Conservation (phyloP, 2,329 filamentous ascomycete species). For the Trichoderma pleuroti region DNA sequence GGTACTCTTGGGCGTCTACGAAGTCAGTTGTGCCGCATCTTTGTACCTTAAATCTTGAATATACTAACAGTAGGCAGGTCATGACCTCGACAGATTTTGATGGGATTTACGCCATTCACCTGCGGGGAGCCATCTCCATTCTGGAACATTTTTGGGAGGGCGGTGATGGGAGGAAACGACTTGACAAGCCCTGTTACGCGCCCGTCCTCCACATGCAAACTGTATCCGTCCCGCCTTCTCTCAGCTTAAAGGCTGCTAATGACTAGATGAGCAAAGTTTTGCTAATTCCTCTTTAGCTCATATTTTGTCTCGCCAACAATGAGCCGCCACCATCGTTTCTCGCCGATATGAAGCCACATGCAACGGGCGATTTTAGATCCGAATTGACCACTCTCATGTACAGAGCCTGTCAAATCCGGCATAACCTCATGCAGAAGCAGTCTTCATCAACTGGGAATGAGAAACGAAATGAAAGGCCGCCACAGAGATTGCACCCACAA, state of each 20-base stretch:
- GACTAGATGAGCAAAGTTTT: neutral
- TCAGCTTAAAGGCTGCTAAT: neutral
- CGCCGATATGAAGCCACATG: neutral
- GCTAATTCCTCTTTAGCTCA: neutral
- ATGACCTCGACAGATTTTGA: neutral
- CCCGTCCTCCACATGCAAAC: neutral
- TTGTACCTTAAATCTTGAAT: neutral
- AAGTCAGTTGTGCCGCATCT: neutral
- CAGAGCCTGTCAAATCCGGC: neutral
- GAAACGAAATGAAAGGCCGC: fast-evolving
- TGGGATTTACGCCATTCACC: neutral
- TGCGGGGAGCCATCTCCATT: neutral
- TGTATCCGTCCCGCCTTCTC: neutral
- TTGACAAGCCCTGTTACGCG: neutral
- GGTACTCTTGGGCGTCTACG: neutral
- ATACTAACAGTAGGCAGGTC: neutral
- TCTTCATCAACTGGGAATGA: neutral
- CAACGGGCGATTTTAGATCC: neutral
- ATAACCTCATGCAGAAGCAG: neutral
- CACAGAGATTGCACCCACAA: neutral
- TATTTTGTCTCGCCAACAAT: neutral
- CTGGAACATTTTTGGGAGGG: neutral
- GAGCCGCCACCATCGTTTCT: neutral
- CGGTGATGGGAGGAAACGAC: neutral
- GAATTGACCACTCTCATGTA: neutral